Base-by-base conservation (phyloP, 1,139 yeast species). In the Scheffersomyces segobiensis region DNA sequence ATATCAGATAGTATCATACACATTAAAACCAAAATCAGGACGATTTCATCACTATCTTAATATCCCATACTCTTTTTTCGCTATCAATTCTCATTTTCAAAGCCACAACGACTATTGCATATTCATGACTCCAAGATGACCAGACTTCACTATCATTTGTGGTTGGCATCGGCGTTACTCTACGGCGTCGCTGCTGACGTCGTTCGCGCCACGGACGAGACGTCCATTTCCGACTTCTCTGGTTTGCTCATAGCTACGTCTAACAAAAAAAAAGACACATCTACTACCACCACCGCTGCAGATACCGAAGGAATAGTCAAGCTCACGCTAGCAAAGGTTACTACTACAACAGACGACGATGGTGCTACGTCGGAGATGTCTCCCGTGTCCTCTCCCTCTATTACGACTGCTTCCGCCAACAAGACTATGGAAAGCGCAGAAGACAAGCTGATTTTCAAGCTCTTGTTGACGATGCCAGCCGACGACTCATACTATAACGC, bases 361-460 rank as follows among this genome's bases (percentile, higher is more conserved):
- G 10, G 7, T 20, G n/a, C 6, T 20, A 48, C 26, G 8, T 20
- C 50, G 10, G 24, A 10, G 12, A 32, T 2, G 42, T 2, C 42
- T 32, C 12, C 42, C 17, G 12, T 4, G 17, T 10, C 42, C 17
- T 32, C 42, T 2, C 1, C 42, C 17, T 32, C 42, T 32, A 12
- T 14, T 3, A 32, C 42, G 2, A 2, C 42, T 12, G 42, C 17
- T 32, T 10, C 18, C n/a, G 24, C 26, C 50, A 20, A 24, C 26
- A 48, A 20, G 17, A 20, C 14, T 32, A 59, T 64, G 3, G 75
- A 71, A 62, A 60, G 62, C 53, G 42, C 52, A 10, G 56, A 54
- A 6, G 75, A 71, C 54, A 55, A 56, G 18, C 50, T 53, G 7
- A 46, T 71, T 2, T 65, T 69, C 55, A 70, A 70, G 58, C 52